phyloP scores from a whole-genome alignment of 768 basidiomycete genomes.

The Butyriboletus loyo region DNA sequence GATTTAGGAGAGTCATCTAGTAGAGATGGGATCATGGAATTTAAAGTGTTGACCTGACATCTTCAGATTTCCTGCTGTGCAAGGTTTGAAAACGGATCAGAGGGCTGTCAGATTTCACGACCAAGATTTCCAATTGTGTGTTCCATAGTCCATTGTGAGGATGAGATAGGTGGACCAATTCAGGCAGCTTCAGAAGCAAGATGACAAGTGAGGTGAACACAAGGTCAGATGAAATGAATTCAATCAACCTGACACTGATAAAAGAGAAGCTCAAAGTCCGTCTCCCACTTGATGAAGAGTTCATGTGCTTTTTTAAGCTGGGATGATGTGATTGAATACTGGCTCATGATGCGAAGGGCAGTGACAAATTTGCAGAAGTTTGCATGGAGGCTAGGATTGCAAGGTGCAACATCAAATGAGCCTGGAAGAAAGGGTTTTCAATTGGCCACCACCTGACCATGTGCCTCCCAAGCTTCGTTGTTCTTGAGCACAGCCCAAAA shows the following conservation, averaged over 20 bases:
- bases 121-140: background rate
- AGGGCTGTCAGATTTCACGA: background rate
- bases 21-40: no score
- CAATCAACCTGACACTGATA: background rate
- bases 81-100: background rate
- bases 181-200: background rate
- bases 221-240: background rate
- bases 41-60: background rate
- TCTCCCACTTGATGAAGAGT: background rate
- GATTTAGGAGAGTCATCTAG: no score
- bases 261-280: background rate
- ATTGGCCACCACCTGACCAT: background rate
- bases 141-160: constrained; percentile 5
- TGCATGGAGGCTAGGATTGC: background rate
- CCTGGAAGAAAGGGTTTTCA: background rate
- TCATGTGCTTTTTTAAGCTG: background rate
- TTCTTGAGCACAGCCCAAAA: background rate
- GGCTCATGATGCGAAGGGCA: background rate
- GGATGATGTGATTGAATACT: background rate
- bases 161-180: background rate
- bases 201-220: background rate
- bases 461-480: background rate
- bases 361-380: constrained; percentile 6
- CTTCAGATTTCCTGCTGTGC: background rate
- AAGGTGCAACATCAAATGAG: background rate